Evolutionary conservation across 805 yeast genomes (phyloP), one percentile per base, ranked within the genome.

Genomic region (Metschnikowia cerradonensis): DNA sequence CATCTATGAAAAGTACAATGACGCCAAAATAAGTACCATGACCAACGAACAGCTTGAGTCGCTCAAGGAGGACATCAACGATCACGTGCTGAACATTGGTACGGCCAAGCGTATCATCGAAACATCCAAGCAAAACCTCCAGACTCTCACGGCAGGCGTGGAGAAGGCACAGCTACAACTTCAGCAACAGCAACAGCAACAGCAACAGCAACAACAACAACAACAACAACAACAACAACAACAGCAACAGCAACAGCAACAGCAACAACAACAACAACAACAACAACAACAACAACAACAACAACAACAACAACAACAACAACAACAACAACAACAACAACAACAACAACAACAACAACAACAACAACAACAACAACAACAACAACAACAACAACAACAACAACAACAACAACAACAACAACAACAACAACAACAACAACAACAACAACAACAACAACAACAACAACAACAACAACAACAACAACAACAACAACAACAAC

Each of bases 61-160:
- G 20, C 67, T 76, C 36, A 61, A 73, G 49, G 74, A 76, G 13
- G 71, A 71, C 14, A 65, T 82, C 7, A 62, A 62, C 23, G 78
- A 72, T 39, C 91, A 86, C 62, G 72, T 73, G 54, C 79, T 81
- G 52, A 84, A 83, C 58, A 69, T 83, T 3, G 83, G 78, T 26
- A 81, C 82, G 23, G 79, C 74, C 11, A 61, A 60, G 47, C 58
- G 77, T 30, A 61, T 72, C 34, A 65, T 72, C 2, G 66, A 64
- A 1, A 72, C 76, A 2, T 68, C 75, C 14, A 71, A 67, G 49
- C 64, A 75, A 34, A 84, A 81, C 57, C 67, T 84, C 22, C 74
- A 72, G 47, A 67, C 67, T 2, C 65, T 83, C 4, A 72, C 83
- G 3, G 61, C 70, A 26, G 54, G 45, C 37, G 56, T 53, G 7